Base-by-base conservation (phyloP, 2,329 filamentous ascomycete species). In the Cladophialophora immunda region DNA sequence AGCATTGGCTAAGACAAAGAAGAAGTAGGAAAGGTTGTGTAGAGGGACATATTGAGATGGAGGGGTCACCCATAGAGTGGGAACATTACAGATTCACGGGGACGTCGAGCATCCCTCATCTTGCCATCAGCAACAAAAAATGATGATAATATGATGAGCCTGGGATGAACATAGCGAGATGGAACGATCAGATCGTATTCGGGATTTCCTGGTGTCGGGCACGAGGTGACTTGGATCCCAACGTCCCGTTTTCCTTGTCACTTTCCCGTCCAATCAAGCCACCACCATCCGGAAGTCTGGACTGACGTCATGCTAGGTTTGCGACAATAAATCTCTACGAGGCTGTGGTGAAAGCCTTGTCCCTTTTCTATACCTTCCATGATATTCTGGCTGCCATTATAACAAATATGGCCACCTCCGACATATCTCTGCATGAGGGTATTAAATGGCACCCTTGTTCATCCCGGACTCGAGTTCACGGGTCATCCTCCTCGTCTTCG, bases 401-500 rank as follows among this genome's bases (percentile, higher is more conserved):
- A 19, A 9, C n/a, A 22, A 38, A 5, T 8, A 38, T 38, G 13
- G 34, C 34, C 34, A 15, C 34, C 34, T 13, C 34, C 13, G 15
- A 11, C 11, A 38, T 4, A 38, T 17, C n/a, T 4, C 38, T 41
- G 17, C n/a, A 5, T n/a, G 0, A 19, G 4, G 38, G 8, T 3
- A 41, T 41, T 19, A 3, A 22, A 50, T 22, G 19, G 19, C 9
- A 25, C 2, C 45, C 45, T 50, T 8, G 25, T 11, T 25, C 4
- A 25, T 8, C 19, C 19, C 22, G 2, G 9, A 4, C 11, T 8
- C 19, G 7, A 17, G 11, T 41, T 41, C 38, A 41, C 38, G 17
- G 3, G 5, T 17, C 41, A 53, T 59, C 38, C 15, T 59, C 36
- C 8, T 58, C 41, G 15, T 54, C 55, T 30, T 65, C 62, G 22